Base-by-base conservation (phyloP, 2,329 filamentous ascomycete genomes). In the Coniosporium tulheliwenetii region DNA sequence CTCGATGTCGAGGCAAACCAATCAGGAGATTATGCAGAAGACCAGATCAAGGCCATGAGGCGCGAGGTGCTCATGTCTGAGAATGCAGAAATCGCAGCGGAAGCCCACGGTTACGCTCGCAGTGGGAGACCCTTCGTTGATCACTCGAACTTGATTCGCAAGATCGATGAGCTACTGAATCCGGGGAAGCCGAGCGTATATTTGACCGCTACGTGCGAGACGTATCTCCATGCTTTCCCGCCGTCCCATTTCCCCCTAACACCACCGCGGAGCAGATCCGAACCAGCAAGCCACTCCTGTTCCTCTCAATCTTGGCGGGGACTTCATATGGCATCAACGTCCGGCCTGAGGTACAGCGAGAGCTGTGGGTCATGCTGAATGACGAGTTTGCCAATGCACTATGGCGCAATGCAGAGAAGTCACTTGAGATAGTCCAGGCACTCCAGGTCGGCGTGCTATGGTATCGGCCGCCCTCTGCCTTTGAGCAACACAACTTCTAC, bases 401-500 rank as follows among this genome's bases (percentile, higher is more conserved):
- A 34, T 72, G 91, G 48, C 65, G 85, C 29, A 72, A 74, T 5
- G 85, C 83, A 10, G 78, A 85, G 50, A 93, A 93, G 65, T 84
- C 75, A 31, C 61, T 94, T 13, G 86, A 93, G 57, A 66, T 93
- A 5, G 75, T 93, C 8, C 86, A 94, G 60, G 75, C 83, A 1
- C 63, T 93, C 34, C 71, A 84, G 43, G 65, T 93, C 3, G 69
- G 76, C 5, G 76, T 79, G n/a, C 72, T 86, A 14, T 93, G 85
- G 83, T 93, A 93, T 57, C 78, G 77, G 56, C 84, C 85, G 12
- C 85, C 85, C 0, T 79, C 89, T 48, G 73, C 82, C 50, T 83
- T 83, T 44, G 84, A 93, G 52, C 81, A 91, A 60, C 75, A 89
- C 52, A 91, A 91, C 55, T 93, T 91, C 57, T 93, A 91, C 61